Percentiles rank a stretch among this genome's conserved stretches.
These are phyloP conservation scores for Trichophaea hybrida DNA, from an alignment of 2,329 filamentous ascomycete genomes.

Conservation along the genomic window DNA sequence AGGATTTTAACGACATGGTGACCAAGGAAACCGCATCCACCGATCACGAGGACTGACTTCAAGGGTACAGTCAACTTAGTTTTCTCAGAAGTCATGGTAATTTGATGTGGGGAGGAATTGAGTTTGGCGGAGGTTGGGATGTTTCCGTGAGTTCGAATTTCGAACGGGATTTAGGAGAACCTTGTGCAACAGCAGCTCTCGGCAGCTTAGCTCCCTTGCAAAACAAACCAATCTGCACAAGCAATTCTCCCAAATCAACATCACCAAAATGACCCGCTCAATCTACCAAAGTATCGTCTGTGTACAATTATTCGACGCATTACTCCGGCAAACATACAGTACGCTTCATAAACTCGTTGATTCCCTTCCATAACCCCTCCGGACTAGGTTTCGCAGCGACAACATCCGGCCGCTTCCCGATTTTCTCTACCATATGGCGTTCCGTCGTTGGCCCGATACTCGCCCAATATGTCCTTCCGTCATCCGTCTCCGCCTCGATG, in stretches of 20 bases:
- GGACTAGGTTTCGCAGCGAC: constrained; percentile 71
- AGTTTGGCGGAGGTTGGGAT: not conserved
- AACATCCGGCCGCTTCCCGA: constrained; percentile 58
- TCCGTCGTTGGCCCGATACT: constrained; percentile 91
- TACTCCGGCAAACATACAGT: no score
- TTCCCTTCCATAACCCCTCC: constrained; percentile 58
- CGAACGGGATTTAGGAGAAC: not conserved
- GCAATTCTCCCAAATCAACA: no score
- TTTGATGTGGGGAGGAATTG: not conserved
- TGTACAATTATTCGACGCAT: no score
- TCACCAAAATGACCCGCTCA: no score
- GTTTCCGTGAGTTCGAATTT: not conserved
- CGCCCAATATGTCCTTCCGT: constrained; percentile 43
- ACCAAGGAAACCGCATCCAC: constrained; percentile 72
- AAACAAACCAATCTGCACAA: no score
- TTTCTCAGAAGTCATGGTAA: not conserved
- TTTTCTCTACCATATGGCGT: constrained; percentile 51
- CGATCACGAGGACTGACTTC: constrained; percentile 56
- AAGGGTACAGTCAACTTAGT: not conserved
- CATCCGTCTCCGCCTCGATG: constrained; percentile 33
- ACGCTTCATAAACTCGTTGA: constrained; percentile 36
- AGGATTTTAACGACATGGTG: constrained; percentile 67
- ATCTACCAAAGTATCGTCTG: no score
- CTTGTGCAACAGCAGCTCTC: no score
- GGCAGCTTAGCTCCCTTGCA: no score